Base-by-base conservation (phyloP, 192 early-diverging fungal genomes). In the Chytriomyces hyalinus region DNA sequence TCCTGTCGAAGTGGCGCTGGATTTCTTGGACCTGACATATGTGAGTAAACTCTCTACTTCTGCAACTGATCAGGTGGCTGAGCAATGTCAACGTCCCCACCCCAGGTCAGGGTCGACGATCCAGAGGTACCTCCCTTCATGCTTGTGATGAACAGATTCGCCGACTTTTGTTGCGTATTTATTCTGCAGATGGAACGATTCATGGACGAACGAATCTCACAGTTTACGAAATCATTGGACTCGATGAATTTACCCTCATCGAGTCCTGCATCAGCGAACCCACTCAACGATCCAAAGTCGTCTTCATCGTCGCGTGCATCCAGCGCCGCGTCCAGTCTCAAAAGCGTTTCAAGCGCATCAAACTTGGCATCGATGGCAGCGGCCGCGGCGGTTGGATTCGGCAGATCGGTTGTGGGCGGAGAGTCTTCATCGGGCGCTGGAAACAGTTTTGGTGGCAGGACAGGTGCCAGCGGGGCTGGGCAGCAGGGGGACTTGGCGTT, bases 1-100 rank as follows among this genome's bases (percentile, higher is more conserved):
- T 50, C 84, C 84, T 6, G 46, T 73, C 9, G 84, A 85, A 26
- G 78, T 81, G 2, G 75, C 78, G 28, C 36, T 85, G 22, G 84
- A 85, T 51, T 24, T 51, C 15, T 47, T 85, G 60, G 74, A 80
- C 24, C 51, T 85, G 22, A 81, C 81, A 11, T 85, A 83, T 48
- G 84, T 85, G 47, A 71, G 77, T 22, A 15, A 45, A 5, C 61
- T n/a, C 43, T 5, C 43, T 46, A 4, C 49, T 15, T 28, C 20
- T 61, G 8, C 36, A 26, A 47, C 48, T 15, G 51, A 45, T 17
- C n/a, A 6, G 49, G 70, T n/a, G 15, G 20, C 53, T 20, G 20
- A 57, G 20, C 53, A 13, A 57, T 20, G 15, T n/a, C 20, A 15
- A 6, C 45, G 8, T 22, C n/a, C 60, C n/a, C 51, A 85, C n/a